Evolutionary conservation across 495 filamentous ascomycete genomes (phyloP).

Genomic region (Sordaria brevicollis): DNA sequence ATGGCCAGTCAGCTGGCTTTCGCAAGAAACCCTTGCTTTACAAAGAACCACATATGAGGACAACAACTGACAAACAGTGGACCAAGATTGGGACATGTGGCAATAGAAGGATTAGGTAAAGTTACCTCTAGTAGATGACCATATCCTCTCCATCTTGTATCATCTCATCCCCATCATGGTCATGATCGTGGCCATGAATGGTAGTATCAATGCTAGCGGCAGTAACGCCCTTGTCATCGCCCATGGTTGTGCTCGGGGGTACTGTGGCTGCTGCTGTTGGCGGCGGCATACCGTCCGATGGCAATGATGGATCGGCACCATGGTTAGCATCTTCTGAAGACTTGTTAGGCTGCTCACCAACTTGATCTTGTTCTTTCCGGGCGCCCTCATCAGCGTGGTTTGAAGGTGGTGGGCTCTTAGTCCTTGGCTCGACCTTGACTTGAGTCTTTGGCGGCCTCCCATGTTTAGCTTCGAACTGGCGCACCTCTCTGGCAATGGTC

Average conservation of each 20-base stretch:
- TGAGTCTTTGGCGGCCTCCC: neutral
- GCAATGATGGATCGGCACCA: slow-evolving; percentile 6
- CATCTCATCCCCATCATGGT: slow-evolving; percentile 63
- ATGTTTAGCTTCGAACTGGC: slow-evolving; percentile 25
- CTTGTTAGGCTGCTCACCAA: slow-evolving; percentile 35
- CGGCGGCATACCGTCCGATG: slow-evolving; percentile 5
- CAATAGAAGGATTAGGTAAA: slow-evolving; percentile 9
- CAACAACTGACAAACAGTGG: neutral
- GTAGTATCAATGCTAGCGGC: slow-evolving; percentile 3
- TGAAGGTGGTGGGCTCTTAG: neutral
- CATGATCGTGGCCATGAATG: slow-evolving; percentile 35
- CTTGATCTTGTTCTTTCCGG: neutral
- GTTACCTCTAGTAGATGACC: slow-evolving; percentile 59
- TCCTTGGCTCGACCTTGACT: neutral
- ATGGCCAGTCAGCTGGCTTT: neutral
- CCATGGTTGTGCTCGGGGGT: slow-evolving; percentile 1
- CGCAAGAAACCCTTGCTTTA: neutral
- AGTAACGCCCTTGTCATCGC: neutral
- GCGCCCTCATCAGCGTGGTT: neutral
- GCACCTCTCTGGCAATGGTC: slow-evolving; percentile 32
- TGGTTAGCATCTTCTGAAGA: slow-evolving; percentile 34
- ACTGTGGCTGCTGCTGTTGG: slow-evolving; percentile 10
- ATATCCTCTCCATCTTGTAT: slow-evolving; percentile 72
- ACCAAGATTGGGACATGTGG: neutral
- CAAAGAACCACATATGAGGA: neutral